Evolutionary conservation across 495 filamentous ascomycete species (phyloP).

Genomic region (Aspergillus sclerotiicarbonarius): DNA sequence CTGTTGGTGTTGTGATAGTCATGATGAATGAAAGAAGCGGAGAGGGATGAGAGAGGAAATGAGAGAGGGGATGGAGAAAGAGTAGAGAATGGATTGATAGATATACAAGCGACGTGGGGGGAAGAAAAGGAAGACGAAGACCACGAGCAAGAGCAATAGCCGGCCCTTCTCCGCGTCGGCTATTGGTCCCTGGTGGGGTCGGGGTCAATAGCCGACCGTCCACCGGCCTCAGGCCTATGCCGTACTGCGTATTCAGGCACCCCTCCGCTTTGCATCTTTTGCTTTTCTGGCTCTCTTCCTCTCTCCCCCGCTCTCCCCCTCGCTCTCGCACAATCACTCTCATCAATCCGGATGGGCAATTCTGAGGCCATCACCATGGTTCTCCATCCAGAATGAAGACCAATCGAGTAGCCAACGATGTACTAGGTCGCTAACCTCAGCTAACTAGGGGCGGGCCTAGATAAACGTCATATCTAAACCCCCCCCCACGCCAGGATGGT

Average conservation of each 20-base stretch:
- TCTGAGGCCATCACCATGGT: too few species aligned
- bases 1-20: slow-evolving; percentile 35
- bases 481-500: too few species aligned
- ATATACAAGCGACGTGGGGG: slow-evolving; percentile 6
- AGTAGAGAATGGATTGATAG: neutral
- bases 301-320: too few species aligned
- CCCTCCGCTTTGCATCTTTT: neutral
- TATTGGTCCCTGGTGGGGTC: slow-evolving; percentile 24
- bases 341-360: too few species aligned
- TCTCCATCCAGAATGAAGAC: too few species aligned
- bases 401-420: too few species aligned
- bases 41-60: neutral
- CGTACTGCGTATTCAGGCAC: neutral
- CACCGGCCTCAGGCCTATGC: neutral
- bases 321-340: too few species aligned
- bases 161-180: slow-evolving; percentile 40
- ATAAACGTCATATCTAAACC: neutral
- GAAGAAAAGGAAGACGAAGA: too few species aligned
- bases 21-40: slow-evolving; percentile 15
- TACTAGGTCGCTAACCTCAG: too few species aligned
- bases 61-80: neutral
- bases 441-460: too few species aligned
- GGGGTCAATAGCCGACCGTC: slow-evolving; percentile 33
- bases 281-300: neutral
- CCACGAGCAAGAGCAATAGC: slow-evolving; percentile 1